Evolutionary conservation across 2,329 filamentous ascomycete species (phyloP).

Genomic region (Fusarium camptoceras): DNA sequence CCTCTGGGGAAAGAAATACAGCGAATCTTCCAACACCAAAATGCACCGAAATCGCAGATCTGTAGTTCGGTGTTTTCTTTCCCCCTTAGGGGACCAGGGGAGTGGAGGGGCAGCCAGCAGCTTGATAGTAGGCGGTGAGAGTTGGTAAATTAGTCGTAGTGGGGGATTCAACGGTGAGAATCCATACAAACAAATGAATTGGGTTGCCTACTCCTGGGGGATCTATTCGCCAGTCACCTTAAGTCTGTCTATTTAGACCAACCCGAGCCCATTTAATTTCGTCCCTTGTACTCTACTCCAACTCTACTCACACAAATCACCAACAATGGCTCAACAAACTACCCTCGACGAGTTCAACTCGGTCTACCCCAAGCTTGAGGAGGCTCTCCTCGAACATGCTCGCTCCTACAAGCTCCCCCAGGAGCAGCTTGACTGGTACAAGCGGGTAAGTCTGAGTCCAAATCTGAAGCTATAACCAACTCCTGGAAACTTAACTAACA

Average conservation of each 20-base stretch:
- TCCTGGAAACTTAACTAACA: neutral
- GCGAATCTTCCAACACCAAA: neutral
- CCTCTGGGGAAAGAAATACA: neutral
- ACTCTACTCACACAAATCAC: neutral
- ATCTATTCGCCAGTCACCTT: neutral
- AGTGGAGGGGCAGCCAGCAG: slow-evolving; percentile 22
- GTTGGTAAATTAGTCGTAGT: slow-evolving; percentile 22
- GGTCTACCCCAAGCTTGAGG: slow-evolving; percentile 86
- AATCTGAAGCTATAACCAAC: slow-evolving; percentile 2
- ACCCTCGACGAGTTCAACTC: slow-evolving; percentile 89
- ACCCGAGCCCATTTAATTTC: neutral
- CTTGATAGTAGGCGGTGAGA: slow-evolving; percentile 21
- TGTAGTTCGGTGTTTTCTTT: neutral
- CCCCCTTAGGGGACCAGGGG: neutral
- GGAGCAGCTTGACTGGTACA: slow-evolving; percentile 86
- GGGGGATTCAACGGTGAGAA: slow-evolving; percentile 10
- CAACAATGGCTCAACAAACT: slow-evolving; percentile 74
- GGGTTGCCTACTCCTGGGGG: neutral
- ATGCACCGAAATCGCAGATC: neutral
- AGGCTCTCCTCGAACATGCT: slow-evolving; percentile 83
- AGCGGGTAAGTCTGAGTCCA: slow-evolving; percentile 67
- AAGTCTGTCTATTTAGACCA: neutral
- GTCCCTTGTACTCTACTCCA: neutral
- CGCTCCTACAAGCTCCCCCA: slow-evolving; percentile 85
- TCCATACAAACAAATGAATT: neutral